Percentiles rank a stretch among this genome's conserved stretches.
Conservation (phyloP, 148 eudicot genomes). For the Rhododendron williamsianum region DNA sequence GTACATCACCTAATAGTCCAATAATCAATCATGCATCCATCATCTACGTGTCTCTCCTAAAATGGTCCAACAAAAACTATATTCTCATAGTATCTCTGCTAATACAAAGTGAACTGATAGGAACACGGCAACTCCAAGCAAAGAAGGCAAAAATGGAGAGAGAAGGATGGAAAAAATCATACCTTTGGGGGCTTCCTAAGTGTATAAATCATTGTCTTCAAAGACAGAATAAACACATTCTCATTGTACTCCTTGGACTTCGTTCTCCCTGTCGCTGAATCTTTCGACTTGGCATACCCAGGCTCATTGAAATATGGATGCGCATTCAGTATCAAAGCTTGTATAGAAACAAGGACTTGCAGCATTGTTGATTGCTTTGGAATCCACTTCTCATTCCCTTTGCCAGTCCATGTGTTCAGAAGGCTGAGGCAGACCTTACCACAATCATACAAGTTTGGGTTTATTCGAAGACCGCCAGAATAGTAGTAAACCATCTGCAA, state of each 20-base stretch:
- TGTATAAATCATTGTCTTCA: constrained; percentile 67
- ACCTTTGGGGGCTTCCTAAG: constrained; percentile 78
- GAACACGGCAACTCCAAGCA: not conserved
- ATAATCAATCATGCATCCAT: not conserved
- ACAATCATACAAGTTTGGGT: constrained; percentile 77
- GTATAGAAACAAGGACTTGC: constrained; percentile 89
- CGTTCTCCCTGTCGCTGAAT: constrained; percentile 32
- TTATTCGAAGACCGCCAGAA: constrained; percentile 76
- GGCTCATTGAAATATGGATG: constrained; percentile 88
- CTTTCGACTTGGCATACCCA: constrained; percentile 38
- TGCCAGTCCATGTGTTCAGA: constrained; percentile 78
- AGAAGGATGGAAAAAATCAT: constrained; percentile 4
- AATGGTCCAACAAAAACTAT: not conserved
- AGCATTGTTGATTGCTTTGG: constrained; percentile 78
- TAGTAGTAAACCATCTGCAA: constrained; percentile 63
- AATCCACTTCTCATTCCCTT: constrained; percentile 58
- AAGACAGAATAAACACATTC: constrained; percentile 44
- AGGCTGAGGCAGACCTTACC: constrained; percentile 96
- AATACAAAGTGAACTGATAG: not conserved
- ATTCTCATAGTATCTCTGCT: not conserved
- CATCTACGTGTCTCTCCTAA: not conserved
- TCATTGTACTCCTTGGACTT: constrained; percentile 53
- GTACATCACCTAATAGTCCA: not conserved
- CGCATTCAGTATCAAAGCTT: constrained; percentile 67
- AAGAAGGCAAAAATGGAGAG: not conserved